Conservation (phyloP, 768 basidiomycete species). For the Naganishia vishniacii region DNA sequence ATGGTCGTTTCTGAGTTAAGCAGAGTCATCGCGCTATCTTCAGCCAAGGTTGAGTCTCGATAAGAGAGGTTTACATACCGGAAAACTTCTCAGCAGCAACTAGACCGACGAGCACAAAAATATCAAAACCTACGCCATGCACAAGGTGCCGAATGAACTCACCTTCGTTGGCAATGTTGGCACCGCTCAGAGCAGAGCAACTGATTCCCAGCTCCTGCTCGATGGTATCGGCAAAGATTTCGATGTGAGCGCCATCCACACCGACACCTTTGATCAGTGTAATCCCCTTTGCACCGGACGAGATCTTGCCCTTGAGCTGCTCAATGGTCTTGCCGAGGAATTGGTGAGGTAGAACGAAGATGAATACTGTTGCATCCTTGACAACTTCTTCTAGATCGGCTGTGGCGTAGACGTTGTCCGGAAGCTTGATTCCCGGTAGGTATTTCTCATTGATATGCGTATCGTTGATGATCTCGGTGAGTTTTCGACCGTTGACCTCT, state of each 20-base stretch:
- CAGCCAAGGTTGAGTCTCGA: too few relatives aligned
- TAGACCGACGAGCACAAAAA: background rate
- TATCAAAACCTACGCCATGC: background rate
- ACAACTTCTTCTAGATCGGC: constrained; percentile 50
- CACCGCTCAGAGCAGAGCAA: constrained; percentile 52
- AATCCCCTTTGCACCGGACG: constrained; percentile 48
- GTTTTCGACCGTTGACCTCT: constrained; percentile 26
- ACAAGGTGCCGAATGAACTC: background rate
- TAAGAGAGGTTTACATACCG: background rate
- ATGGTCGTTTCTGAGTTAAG: constrained; percentile 53
- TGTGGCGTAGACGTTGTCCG: constrained; percentile 51
- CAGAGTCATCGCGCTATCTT: constrained; percentile 21
- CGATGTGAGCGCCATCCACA: constrained; percentile 49
- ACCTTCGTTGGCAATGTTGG: constrained; percentile 54
- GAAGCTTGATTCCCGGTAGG: constrained; percentile 49
- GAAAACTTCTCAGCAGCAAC: constrained; percentile 18
- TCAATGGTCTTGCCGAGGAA: constrained; percentile 49
- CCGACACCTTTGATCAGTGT: constrained; percentile 54
- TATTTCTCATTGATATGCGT: constrained; percentile 51
- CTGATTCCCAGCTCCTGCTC: constrained; percentile 48
- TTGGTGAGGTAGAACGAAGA: constrained; percentile 55
- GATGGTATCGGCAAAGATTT: constrained; percentile 53
- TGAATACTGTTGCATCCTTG: constrained; percentile 51
- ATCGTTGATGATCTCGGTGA: constrained; percentile 53
- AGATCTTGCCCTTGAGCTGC: constrained; percentile 50